Percentiles rank a stretch among this genome's conserved stretches.
Evolutionary conservation across 345 rosid genomes (phyloP).

Genomic region (Eutrema heterophyllum): DNA sequence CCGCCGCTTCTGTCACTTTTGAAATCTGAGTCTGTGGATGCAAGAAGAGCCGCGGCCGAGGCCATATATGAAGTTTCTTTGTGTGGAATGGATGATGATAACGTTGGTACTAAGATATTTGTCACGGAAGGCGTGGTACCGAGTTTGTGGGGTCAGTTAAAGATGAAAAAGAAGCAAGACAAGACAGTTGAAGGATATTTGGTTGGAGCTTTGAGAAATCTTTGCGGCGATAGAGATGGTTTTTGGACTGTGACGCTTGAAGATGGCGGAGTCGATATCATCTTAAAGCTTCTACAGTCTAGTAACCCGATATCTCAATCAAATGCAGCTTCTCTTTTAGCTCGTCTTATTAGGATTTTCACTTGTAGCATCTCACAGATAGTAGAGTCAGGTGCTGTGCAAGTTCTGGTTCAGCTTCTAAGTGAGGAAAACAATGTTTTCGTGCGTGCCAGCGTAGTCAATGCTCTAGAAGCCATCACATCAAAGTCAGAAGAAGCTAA

Average conservation of each 20-base stretch:
- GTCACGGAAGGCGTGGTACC: slow-evolving; percentile 84
- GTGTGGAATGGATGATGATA: slow-evolving; percentile 75
- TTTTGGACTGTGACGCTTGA: slow-evolving; percentile 70
- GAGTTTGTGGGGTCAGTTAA: slow-evolving; percentile 70
- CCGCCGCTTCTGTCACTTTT: slow-evolving; percentile 78
- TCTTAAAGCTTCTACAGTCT: slow-evolving; percentile 69
- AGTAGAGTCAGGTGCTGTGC: slow-evolving; percentile 69
- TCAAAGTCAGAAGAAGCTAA: slow-evolving; percentile 59
- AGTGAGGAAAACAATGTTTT: slow-evolving; percentile 47
- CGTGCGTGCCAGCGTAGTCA: slow-evolving; percentile 72
- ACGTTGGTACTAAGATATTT: slow-evolving; percentile 79
- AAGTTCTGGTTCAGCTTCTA: slow-evolving; percentile 60
- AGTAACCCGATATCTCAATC: slow-evolving; percentile 69
- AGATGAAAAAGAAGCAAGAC: slow-evolving; percentile 57
- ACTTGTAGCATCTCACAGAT: slow-evolving; percentile 55
- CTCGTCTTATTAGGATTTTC: slow-evolving; percentile 63
- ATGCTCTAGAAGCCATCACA: slow-evolving; percentile 79
- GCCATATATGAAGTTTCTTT: slow-evolving; percentile 81
- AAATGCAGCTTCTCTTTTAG: slow-evolving; percentile 89
- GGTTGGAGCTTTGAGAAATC: slow-evolving; percentile 87
- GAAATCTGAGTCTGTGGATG: slow-evolving; percentile 67
- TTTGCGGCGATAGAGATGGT: slow-evolving; percentile 66
- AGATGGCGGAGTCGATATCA: slow-evolving; percentile 70
- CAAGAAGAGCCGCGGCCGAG: slow-evolving; percentile 74
- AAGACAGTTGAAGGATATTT: slow-evolving; percentile 73